Evolutionary conservation across 345 rosid species (phyloP).

Genomic region (Sonneratia caseolaris): DNA sequence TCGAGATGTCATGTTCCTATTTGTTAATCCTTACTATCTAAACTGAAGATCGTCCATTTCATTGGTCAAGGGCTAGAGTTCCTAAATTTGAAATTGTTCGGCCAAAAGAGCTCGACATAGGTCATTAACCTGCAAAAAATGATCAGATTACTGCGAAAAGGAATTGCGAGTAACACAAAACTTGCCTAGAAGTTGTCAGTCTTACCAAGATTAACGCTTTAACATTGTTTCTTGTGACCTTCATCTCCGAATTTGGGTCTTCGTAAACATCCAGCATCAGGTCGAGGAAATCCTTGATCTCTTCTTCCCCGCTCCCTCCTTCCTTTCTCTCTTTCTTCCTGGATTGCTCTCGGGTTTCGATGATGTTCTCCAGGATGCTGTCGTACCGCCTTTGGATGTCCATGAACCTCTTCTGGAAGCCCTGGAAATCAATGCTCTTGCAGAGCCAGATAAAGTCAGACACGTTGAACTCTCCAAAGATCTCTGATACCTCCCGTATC

Average conservation of each 20-base stretch:
- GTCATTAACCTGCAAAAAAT: too few relatives aligned
- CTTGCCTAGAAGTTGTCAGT: too few relatives aligned
- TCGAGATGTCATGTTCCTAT: too few relatives aligned
- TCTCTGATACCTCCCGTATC: slow-evolving; percentile 26
- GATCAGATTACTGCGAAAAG: too few relatives aligned
- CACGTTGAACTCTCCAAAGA: slow-evolving; percentile 37
- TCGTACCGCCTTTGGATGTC: slow-evolving; percentile 22
- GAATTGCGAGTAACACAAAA: neutral
- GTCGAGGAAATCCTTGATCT: slow-evolving; percentile 25
- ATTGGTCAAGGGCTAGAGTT: too few relatives aligned
- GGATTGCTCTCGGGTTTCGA: slow-evolving; percentile 17
- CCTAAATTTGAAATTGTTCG: too few relatives aligned
- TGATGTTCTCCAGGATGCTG: slow-evolving; percentile 26
- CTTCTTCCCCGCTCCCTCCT: slow-evolving; percentile 2
- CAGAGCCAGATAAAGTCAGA: slow-evolving; percentile 38
- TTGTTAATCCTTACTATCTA: too few relatives aligned
- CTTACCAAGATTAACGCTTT: slow-evolving; percentile 17
- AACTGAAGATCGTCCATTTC: too few relatives aligned
- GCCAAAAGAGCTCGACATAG: too few relatives aligned
- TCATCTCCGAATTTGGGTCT: neutral
- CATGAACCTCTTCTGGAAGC: slow-evolving; percentile 19
- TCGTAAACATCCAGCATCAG: slow-evolving; percentile 10
- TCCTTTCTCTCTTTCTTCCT: slow-evolving; percentile 9
- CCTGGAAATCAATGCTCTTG: slow-evolving; percentile 29
- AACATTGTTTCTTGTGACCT: slow-evolving; percentile 8